Evolutionary conservation across 1,284 basidiomycete species (phyloP), one percentile per base, ranked within the genome.

Genomic region (Fomitopsis palustris): DNA sequence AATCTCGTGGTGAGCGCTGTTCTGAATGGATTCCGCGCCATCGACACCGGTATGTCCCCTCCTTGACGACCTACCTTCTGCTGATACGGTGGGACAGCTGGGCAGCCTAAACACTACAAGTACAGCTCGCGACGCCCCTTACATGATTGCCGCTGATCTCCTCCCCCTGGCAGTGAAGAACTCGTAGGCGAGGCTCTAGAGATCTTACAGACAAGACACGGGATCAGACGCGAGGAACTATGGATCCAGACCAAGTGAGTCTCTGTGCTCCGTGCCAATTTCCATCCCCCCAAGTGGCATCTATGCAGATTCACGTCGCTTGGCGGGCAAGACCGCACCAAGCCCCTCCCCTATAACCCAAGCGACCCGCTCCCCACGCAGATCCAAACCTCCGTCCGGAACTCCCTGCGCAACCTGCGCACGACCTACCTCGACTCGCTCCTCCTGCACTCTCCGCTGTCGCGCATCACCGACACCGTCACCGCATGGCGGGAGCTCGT

Each of bases 101-200:
- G 89, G 64, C 92, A 93, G 66, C 82, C 79, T 5, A 87, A 90
- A 70, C 88, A 91, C 68, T 92, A 92, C 65, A 81, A 83, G 89
- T 87, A 64, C 56, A 73, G 62, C 27, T 14, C 1, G 19, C 54
- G 31, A n/a, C n/a, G n/a, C n/a, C n/a, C n/a, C n/a, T n/a, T n/a
- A n/a, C n/a, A n/a, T n/a, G 23, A 54, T 47, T 25, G 54, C 21
- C 19, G 4, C 29, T 29, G 29, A 52, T 14, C 4, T 7, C 17
- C 4, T 9, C 17, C 25, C 10, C 16, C 47, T 56, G 17, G 23
- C 31, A 92, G 92, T 54, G 91, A 93, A 68, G 87, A 91, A 64
- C 80, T 92, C 0, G 90, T 93, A 5, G 92, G 92, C 4, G 79
- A 84, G 58, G 92, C 88, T 0, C 74, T 94, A 1, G 70, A 78